Percentiles rank a stretch among this genome's conserved stretches.
These are phyloP conservation scores for Draba incana DNA, from an alignment of 345 rosid genomes.

Conservation along the genomic window DNA sequence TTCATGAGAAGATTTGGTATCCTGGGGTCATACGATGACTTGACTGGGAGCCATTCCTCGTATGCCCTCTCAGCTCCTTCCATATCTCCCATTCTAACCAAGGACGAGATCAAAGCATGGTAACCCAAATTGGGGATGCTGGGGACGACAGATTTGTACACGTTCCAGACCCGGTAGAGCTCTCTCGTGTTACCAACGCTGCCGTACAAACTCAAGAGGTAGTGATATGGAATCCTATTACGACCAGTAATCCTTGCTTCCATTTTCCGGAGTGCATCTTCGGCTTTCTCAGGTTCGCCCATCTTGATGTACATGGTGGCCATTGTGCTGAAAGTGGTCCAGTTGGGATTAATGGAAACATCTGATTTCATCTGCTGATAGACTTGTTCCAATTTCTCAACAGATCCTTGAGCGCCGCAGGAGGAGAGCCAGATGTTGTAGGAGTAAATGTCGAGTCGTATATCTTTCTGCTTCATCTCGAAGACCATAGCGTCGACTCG, in stretches of 20 bases:
- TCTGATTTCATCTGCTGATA: slow-evolving; percentile 74
- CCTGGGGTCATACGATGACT: slow-evolving; percentile 77
- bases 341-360: slow-evolving; percentile 61
- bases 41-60: slow-evolving; percentile 78
- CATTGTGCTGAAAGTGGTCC: slow-evolving; percentile 96
- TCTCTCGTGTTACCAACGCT: slow-evolving; percentile 70
- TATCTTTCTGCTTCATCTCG: slow-evolving; percentile 78
- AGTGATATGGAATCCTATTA: slow-evolving; percentile 82
- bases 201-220: slow-evolving; percentile 83
- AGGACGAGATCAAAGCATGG: slow-evolving; percentile 76
- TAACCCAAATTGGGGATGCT: slow-evolving; percentile 80
- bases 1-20: slow-evolving; percentile 76
- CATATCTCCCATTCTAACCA: slow-evolving; percentile 66
- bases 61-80: slow-evolving; percentile 75
- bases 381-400: slow-evolving; percentile 76
- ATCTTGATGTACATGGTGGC: slow-evolving; percentile 84
- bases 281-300: slow-evolving; percentile 77
- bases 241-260: slow-evolving; percentile 87
- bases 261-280: slow-evolving; percentile 72
- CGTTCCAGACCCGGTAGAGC: slow-evolving; percentile 73
- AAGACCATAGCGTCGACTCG: slow-evolving; percentile 68
- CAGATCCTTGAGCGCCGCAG: slow-evolving; percentile 62
- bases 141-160: slow-evolving; percentile 77
- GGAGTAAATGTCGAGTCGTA: slow-evolving; percentile 76
- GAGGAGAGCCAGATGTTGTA: slow-evolving; percentile 96